Evolutionary conservation across 1,139 yeast genomes (phyloP), one percentile per base, ranked within the genome.

Genomic region (Yamadazyma membranifaciens): DNA sequence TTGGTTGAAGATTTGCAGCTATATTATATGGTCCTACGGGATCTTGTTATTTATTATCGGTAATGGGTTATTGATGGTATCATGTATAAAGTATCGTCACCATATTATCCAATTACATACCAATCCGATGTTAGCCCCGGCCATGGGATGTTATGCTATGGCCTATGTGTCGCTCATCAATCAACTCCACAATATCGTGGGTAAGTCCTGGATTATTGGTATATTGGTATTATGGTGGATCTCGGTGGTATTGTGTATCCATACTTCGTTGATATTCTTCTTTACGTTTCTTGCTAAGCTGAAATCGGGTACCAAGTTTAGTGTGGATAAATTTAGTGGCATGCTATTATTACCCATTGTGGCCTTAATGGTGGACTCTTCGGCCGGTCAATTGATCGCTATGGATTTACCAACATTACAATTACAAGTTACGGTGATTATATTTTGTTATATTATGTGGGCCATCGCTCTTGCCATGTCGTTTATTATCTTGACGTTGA

Each of bases 91-190:
- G 12, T 62, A 65, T 40, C 75, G 73, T 2, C 47, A 52, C 2
- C 63, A 70, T 38, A 49, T 69, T 26, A 39, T 43, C 13, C 50
- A 56, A 24, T 61, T 76, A 46, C 57, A 81, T 37, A 48, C 59
- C 22, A 75, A 81, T 47, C 73, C 79, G 2, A 52, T 62, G 9
- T 67, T 73, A 33, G 75, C 83, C 20, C 76, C 81, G 4, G 86
- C 80, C 52, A 65, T 87, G 68, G 96, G 95, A 3, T 81, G 91
- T 48, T 74, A 75, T 41, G 83, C 87, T 11, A 88, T 88, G 96
- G 95, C 88, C 0, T 69, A 72, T 45, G 73, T 79, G 14, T 80
- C 95, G 2, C 60, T 87, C 45, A 70, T 83, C 37, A 83, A 80
- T 54, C 73, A 76, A 60, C 60, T 79, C 15, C 62, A 64, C 34